Conservation (phyloP, 371 early-diverging fungal genomes). For the Blyttiomyces sp. region DNA sequence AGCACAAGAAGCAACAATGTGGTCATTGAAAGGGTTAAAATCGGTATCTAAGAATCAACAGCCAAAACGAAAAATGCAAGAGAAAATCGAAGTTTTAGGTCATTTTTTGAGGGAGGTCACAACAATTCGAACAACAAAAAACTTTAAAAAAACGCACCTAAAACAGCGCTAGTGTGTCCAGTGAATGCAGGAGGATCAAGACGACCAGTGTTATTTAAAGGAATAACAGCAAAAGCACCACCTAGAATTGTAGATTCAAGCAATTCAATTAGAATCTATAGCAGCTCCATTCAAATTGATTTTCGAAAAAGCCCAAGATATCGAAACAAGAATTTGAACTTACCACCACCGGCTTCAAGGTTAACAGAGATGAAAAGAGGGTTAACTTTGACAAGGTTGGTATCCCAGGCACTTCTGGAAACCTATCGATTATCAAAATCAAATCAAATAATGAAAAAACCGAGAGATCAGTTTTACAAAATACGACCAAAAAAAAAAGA, state of each 20-base stretch:
- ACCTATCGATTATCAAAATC: slow-evolving; percentile 42
- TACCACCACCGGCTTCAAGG: slow-evolving; percentile 90
- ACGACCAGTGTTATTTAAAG: slow-evolving; percentile 78
- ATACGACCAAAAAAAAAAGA: neutral
- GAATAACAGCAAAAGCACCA: slow-evolving; percentile 94
- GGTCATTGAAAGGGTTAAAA: slow-evolving; percentile 96
- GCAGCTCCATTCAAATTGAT: too few species aligned
- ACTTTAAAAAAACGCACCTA: slow-evolving; percentile 12
- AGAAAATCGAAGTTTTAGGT: neutral
- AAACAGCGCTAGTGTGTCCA: slow-evolving; percentile 90
- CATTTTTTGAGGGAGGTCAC: too few species aligned
- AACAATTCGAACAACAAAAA: too few species aligned
- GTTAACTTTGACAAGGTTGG: slow-evolving; percentile 92
- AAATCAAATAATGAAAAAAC: too few species aligned
- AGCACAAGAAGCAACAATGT: slow-evolving; percentile 67
- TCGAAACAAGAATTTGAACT: too few species aligned
- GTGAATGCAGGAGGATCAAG: slow-evolving; percentile 82
- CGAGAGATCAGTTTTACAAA: neutral
- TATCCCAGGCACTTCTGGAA: slow-evolving; percentile 93
- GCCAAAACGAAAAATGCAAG: neutral
- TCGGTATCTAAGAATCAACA: too few species aligned
- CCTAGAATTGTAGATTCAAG: slow-evolving; percentile 36
- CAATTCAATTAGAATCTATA: too few species aligned
- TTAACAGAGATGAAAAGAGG: slow-evolving; percentile 91
- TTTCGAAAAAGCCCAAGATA: too few species aligned